Percentiles rank a stretch among this genome's conserved stretches.
phyloP scores from a whole-genome alignment of 805 yeast genomes.

The Kregervanrija pseudodelftensis region DNA sequence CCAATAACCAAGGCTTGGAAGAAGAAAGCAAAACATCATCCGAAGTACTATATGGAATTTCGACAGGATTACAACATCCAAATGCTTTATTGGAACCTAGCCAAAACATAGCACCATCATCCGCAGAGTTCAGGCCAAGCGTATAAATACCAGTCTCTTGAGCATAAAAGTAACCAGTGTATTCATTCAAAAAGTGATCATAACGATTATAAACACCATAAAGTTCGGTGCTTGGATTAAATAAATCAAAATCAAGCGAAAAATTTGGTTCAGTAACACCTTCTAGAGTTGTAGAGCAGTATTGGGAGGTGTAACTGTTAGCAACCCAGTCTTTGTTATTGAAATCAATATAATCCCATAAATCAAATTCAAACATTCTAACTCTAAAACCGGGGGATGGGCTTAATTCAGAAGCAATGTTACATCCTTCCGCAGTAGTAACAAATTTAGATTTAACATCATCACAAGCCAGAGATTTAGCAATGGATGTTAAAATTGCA shows the following conservation, averaged over 20 bases:
- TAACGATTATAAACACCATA: background rate
- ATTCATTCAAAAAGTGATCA: conserved; percentile 5
- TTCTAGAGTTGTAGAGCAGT: conserved; percentile 1
- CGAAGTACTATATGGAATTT: conserved; percentile 1
- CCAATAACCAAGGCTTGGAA: background rate
- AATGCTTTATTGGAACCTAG: conserved; percentile 26
- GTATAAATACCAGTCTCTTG: conserved; percentile 24
- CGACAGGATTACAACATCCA: conserved; percentile 25
- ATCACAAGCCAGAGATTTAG: too few relatives aligned
- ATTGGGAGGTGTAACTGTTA: conserved; percentile 1
- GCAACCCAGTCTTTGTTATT: conserved; percentile 4
- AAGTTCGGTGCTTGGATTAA: too few relatives aligned
- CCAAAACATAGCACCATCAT: conserved; percentile 27
- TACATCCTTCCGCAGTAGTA: conserved; percentile 3
- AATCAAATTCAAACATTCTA: conserved; percentile 3
- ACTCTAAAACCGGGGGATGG: conserved; percentile 6
- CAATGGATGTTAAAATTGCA: too few relatives aligned
- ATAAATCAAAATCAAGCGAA: background rate
- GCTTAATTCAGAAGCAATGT: background rate
- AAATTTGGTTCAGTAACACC: conserved; percentile 6
- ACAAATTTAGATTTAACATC: conserved; percentile 1
- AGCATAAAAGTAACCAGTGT: conserved; percentile 20
- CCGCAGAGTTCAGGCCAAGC: conserved; percentile 17
- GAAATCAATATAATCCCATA: conserved; percentile 5
- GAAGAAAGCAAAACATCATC: conserved; percentile 3